phyloP scores from a whole-genome alignment of 345 rosid genomes.

The Heritiera littoralis region DNA sequence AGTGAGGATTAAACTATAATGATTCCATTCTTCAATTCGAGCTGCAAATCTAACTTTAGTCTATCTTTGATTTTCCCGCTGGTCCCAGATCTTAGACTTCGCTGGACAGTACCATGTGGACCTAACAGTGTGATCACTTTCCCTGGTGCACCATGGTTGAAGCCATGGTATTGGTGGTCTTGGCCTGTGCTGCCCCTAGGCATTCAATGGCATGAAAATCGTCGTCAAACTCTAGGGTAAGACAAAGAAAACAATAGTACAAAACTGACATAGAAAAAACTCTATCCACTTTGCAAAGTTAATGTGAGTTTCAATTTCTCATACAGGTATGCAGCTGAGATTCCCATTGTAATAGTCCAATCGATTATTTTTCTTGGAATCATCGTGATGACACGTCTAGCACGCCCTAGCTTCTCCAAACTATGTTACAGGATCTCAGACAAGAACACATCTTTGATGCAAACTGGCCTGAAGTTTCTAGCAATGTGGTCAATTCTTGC shows the following conservation, averaged over 20 bases:
- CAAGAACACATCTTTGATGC: constrained; percentile 54
- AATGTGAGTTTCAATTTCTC: not conserved
- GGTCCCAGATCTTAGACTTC: constrained; percentile 67
- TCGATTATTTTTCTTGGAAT: constrained; percentile 62
- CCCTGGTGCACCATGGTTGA: constrained; percentile 93
- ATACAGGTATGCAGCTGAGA: constrained; percentile 69
- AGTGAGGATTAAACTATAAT: not conserved
- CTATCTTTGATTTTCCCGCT: not conserved
- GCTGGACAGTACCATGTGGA: constrained; percentile 94
- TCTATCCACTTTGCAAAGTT: not conserved
- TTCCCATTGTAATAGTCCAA: constrained; percentile 67
- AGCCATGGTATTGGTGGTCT: constrained; percentile 99
- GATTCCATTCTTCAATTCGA: not conserved
- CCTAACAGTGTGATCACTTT: constrained; percentile 93
- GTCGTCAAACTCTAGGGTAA: constrained; percentile 75
- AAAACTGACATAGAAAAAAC: not conserved
- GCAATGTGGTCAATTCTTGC: constrained; percentile 75
- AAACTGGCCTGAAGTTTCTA: constrained; percentile 49
- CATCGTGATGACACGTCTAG: constrained; percentile 60
- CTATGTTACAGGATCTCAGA: constrained; percentile 74
- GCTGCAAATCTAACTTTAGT: not conserved
- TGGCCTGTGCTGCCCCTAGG: constrained; percentile 97
- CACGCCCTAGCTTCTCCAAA: constrained; percentile 69
- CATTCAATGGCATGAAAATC: constrained; percentile 76
- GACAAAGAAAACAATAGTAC: not conserved